A percentile compares a stretch with the other conserved stretches of the same genome.
These are phyloP conservation scores for Globisporangium cylindrosporum DNA, from an alignment of 352 stramenopile species.

Conservation along the genomic window DNA sequence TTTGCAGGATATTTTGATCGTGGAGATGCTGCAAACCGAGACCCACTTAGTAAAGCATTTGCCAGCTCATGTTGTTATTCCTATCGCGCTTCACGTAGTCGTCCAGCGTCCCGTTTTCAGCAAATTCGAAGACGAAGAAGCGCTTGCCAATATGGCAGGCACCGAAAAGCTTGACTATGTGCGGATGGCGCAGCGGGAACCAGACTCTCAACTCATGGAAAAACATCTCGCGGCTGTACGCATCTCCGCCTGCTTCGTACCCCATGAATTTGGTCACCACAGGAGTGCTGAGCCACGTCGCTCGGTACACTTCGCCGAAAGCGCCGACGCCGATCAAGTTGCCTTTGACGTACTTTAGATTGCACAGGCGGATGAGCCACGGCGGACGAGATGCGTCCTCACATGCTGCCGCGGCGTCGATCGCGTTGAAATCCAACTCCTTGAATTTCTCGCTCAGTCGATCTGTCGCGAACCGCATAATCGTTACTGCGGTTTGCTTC, in stretches of 20 bases:
- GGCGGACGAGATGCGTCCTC: not conserved
- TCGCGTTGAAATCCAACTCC: not conserved
- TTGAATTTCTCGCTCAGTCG: constrained; percentile 1
- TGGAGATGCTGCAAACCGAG: constrained; percentile 7
- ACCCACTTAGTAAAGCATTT: not conserved
- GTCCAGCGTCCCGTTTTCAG: not conserved
- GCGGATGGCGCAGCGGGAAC: constrained; percentile 12
- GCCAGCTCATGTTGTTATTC: not conserved
- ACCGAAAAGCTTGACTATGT: constrained; percentile 10
- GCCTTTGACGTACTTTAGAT: not conserved
- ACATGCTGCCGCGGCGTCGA: not conserved
- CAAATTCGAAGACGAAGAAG: constrained; percentile 13
- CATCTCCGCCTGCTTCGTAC: constrained; percentile 3
- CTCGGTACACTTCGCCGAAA: constrained; percentile 8
- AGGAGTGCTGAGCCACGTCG: constrained; percentile 5
- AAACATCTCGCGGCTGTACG: constrained; percentile 2
- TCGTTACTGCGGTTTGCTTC: not conserved
- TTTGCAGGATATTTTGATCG: constrained; percentile 6
- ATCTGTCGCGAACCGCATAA: not conserved
- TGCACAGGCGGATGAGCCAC: not conserved
- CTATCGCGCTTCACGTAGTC: not conserved
- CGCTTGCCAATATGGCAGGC: constrained; percentile 6
- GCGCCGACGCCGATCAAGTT: not conserved
- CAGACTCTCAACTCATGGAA: constrained; percentile 12
- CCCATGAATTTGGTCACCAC: constrained; percentile 11